Evolutionary conservation across 805 yeast species (phyloP).

Genomic region (Jamesozyma jinghongensis): DNA sequence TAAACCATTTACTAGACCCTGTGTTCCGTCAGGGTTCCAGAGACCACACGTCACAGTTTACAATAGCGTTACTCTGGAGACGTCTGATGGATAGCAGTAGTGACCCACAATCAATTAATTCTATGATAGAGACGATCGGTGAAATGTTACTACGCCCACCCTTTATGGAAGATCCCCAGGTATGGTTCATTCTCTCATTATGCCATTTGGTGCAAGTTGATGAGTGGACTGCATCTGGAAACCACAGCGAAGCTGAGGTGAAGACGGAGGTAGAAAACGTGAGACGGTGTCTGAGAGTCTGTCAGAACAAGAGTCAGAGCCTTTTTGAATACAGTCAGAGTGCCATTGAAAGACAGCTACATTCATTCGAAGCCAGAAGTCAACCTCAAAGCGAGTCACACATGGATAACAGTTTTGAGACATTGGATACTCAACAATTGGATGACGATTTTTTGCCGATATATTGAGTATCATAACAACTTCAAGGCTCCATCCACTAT

Average conservation of each 20-base stretch:
- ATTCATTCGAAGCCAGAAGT: constrained; percentile 14
- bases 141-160: constrained; percentile 28
- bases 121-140: constrained; percentile 19
- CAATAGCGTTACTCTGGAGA: constrained; percentile 25
- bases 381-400: neutral
- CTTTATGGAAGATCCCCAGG: constrained; percentile 27
- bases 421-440: constrained; percentile 3
- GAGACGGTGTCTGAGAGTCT: constrained; percentile 13
- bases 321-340: constrained; percentile 15
- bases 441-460: neutral
- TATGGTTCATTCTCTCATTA: constrained; percentile 25
- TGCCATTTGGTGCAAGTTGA: constrained; percentile 20
- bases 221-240: constrained; percentile 13
- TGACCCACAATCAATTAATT: neutral
- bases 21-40: constrained; percentile 26
- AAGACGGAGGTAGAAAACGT: constrained; percentile 17
- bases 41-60: constrained; percentile 23
- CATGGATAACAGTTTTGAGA: constrained; percentile 1
- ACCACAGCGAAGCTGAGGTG: constrained; percentile 15
- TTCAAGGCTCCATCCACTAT: too few relatives aligned
- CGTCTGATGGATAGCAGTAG: constrained; percentile 8
- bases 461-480: too few relatives aligned
- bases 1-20: constrained; percentile 20
- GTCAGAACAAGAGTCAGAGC: constrained; percentile 12
- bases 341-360: constrained; percentile 17